Conservation (phyloP, 208 protist species). For the Naegleria fowleri region DNA sequence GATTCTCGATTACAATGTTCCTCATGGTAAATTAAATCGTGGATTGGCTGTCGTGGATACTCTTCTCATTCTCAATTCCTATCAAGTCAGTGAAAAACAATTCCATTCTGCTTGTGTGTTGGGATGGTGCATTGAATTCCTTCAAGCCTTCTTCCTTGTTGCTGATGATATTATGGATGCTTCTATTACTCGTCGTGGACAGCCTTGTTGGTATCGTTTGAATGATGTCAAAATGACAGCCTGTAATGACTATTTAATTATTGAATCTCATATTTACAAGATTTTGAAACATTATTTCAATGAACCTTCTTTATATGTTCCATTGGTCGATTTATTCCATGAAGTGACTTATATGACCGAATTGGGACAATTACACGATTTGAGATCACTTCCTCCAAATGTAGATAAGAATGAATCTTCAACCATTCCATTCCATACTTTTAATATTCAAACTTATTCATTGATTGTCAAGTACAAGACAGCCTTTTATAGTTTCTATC, state of each 20-base stretch:
- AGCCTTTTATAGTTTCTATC: slow-evolving; percentile 93
- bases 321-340: slow-evolving; percentile 82
- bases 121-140: slow-evolving; percentile 83
- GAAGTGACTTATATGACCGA: slow-evolving; percentile 82
- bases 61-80: slow-evolving; percentile 18
- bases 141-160: slow-evolving; percentile 93
- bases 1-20: slow-evolving; percentile 72
- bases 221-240: slow-evolving; percentile 77
- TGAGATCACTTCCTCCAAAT: slow-evolving; percentile 49
- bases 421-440: slow-evolving; percentile 75
- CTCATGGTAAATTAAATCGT: slow-evolving; percentile 78
- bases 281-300: slow-evolving; percentile 84
- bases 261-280: slow-evolving; percentile 78
- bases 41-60: slow-evolving; percentile 71
- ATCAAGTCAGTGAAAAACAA: slow-evolving; percentile 54
- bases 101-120: slow-evolving; percentile 62
- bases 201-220: slow-evolving; percentile 87
- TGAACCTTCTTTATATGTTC: slow-evolving; percentile 60
- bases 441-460: slow-evolving; percentile 74
- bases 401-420: slow-evolving; percentile 51
- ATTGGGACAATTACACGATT: slow-evolving; percentile 89
- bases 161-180: slow-evolving; percentile 96
- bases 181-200: slow-evolving; percentile 81
- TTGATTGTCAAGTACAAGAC: slow-evolving; percentile 94
- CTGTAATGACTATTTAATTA: slow-evolving; percentile 91